These are phyloP conservation scores for Malus domestica DNA, from an alignment of 306 rosid genomes.

Conservation along the genomic window DNA sequence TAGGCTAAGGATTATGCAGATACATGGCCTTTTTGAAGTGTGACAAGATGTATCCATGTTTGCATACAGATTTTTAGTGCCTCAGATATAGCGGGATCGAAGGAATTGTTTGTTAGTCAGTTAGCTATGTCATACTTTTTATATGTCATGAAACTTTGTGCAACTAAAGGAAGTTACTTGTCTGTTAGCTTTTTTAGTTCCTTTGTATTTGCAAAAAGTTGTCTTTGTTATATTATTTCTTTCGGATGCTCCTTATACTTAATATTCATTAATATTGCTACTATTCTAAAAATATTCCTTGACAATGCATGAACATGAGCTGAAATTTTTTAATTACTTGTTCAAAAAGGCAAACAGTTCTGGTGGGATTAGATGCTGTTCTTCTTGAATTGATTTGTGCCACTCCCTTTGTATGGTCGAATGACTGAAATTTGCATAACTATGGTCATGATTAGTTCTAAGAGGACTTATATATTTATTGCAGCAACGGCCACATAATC, in stretches of 20 bases:
- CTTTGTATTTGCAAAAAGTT: not conserved
- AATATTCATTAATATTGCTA: not conserved
- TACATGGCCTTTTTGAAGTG: not conserved
- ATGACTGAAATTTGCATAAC: constrained; percentile 7
- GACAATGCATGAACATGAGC: not conserved
- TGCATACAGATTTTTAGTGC: not conserved
- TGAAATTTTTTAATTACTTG: not conserved
- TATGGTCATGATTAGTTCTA: constrained; percentile 14
- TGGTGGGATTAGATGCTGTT: constrained; percentile 14
- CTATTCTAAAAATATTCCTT: not conserved
- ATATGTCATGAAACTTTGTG: not conserved
- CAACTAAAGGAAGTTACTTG: not conserved
- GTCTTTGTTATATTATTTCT: not conserved
- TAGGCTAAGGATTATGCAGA: not conserved
- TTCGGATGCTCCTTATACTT: not conserved
- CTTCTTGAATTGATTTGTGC: constrained; percentile 10
- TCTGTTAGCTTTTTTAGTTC: not conserved
- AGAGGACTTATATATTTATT: constrained; percentile 13
- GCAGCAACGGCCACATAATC: constrained; percentile 99
- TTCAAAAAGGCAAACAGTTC: not conserved
- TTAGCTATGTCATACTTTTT: not conserved
- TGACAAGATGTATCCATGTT: not conserved
- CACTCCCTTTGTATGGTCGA: constrained; percentile 7
- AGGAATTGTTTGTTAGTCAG: not conserved
- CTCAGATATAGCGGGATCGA: not conserved